Base-by-base conservation (phyloP, 2,329 filamentous ascomycete species). In the Colletotrichum somersetense region DNA sequence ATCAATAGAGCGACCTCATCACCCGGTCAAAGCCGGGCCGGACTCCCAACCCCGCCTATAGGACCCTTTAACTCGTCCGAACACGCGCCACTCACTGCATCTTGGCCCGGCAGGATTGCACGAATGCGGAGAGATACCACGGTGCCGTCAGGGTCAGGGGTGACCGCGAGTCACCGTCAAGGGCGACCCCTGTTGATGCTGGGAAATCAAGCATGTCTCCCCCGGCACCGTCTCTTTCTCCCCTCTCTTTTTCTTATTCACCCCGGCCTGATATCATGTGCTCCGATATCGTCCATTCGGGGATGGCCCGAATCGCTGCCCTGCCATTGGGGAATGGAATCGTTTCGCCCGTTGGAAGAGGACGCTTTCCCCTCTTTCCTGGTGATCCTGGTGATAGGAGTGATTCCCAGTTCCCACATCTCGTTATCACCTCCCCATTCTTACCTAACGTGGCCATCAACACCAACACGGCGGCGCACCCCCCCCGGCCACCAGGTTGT, bases 401-500 rank as follows among this genome's bases (percentile, higher is more conserved):
- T 16, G 14, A 58, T 48, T 30, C 16, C 46, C 55, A 42, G n/a
- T 30, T 61, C 40, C 50, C 62, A 44, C 52, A 53, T 42, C 40
- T 57, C 61, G 59, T 46, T 56, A 72, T 69, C 70, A 59, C 66
- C 66, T 72, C 70, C 70, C 59, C 66, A 61, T 69, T 61, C 70
- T 72, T 65, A 61, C 70, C 70, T 44, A 72, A 64, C 69, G 23
- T 40, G 69, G 69, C 58, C 69, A 72, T 64, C 66, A 69, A 61
- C 59, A 65, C 69, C 66, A 59, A 57, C 66, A 59, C 48, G 58
- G 56, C 26, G 35, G 1, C 44, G 11, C 35, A 38, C 38, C 38
- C 40, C 14, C 18, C 33, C 66, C 66, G 55, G 59, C 59, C 59
- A 69, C 69, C 46, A 55, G 52, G 33, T 23, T 42, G 53, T 52